A percentile compares a stretch with the other conserved stretches of the same genome.
Evolutionary conservation across 164 flowering plant species (phyloP).

Genomic region (Vitis vinifera): ASM3070453v1 NC_081807.1:2290001-2290500

Average conservation of each 20-base stretch:
- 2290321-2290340: too few relatives aligned
- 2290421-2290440: not conserved
- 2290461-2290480: constrained; percentile 16
- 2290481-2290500: constrained; percentile 6
- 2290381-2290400: too few relatives aligned
- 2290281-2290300: too few relatives aligned
- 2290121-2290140: constrained; percentile 24
- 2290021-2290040: constrained; percentile 20
- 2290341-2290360: too few relatives aligned
- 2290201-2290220: constrained; percentile 4
- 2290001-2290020: constrained; percentile 2
- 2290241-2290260: not conserved
- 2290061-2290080: constrained; percentile 20
- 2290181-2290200: constrained; percentile 5
- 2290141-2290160: constrained; percentile 24
- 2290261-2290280: too few relatives aligned
- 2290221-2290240: constrained; percentile 10
- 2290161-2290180: constrained; percentile 18
- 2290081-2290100: constrained; percentile 12
- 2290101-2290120: constrained; percentile 6
- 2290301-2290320: too few relatives aligned
- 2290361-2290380: too few relatives aligned
- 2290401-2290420: not conserved
- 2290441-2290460: constrained; percentile 17
- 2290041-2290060: constrained; percentile 14